Evolutionary conservation across 257 asterid genomes (phyloP).

Genomic region (Solanum piurae): DNA sequence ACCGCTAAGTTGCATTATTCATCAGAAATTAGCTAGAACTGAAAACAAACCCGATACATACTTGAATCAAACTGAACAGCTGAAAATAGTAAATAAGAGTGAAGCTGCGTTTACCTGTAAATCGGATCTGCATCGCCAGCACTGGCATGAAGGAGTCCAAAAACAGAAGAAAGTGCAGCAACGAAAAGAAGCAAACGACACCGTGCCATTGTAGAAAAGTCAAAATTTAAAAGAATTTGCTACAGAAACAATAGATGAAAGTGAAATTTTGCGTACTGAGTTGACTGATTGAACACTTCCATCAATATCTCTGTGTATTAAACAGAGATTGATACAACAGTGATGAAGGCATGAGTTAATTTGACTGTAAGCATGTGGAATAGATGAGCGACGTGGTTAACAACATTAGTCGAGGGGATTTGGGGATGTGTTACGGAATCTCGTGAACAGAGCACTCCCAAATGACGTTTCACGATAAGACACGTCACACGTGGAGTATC

Average conservation of each 20-base stretch:
- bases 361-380: background rate
- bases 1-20: background rate
- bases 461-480: background rate
- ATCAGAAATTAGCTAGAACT: background rate
- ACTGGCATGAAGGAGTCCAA: slow-evolving; percentile 40
- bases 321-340: background rate
- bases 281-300: slow-evolving; percentile 18
- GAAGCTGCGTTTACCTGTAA: slow-evolving; percentile 38
- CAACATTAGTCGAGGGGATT: background rate
- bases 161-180: slow-evolving; percentile 22
- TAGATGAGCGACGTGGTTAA: background rate
- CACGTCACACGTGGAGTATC: slow-evolving; percentile 11
- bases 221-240: background rate
- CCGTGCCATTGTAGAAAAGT: slow-evolving; percentile 10
- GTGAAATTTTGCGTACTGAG: slow-evolving; percentile 2
- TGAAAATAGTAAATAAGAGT: background rate
- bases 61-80: background rate
- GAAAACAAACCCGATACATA: background rate
- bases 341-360: background rate
- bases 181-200: slow-evolving; percentile 32
- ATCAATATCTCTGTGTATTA: background rate
- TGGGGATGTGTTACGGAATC: slow-evolving; percentile 3
- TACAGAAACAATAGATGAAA: slow-evolving; percentile 6
- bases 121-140: slow-evolving; percentile 76
- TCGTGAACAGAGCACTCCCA: slow-evolving; percentile 12